A percentile compares a stretch with the other conserved stretches of the same genome.
phyloP scores from a whole-genome alignment of 192 early-diverging fungal genomes.

The Coemansia umbellata region DNA sequence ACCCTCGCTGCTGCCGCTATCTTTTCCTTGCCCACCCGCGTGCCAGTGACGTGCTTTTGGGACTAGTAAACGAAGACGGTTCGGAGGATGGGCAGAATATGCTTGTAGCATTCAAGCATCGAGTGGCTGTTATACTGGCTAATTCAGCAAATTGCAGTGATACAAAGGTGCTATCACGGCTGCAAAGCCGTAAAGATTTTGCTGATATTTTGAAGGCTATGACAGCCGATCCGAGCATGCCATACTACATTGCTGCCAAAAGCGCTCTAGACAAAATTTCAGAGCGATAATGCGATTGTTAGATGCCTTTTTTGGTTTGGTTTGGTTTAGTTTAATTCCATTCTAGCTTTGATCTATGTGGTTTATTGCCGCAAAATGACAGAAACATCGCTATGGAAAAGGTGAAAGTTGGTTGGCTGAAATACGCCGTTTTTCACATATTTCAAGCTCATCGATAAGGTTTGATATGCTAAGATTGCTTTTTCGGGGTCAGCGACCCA shows the following conservation, averaged over 20 bases:
- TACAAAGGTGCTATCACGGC: not conserved
- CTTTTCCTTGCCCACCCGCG: slow-evolving; percentile 33
- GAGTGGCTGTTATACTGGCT: slow-evolving; percentile 37
- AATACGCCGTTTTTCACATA: not conserved
- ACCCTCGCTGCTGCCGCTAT: slow-evolving; percentile 38
- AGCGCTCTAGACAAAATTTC: slow-evolving; percentile 11
- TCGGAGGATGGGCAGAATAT: not conserved
- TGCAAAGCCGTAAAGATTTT: slow-evolving; percentile 1
- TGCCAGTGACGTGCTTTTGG: slow-evolving; percentile 20
- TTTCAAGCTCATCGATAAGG: not conserved
- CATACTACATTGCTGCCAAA: slow-evolving; percentile 22
- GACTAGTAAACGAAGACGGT: not conserved
- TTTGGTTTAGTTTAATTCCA: no score
- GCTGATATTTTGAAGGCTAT: slow-evolving; percentile 5
- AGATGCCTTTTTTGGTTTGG: not conserved
- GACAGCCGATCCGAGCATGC: slow-evolving; percentile 12
- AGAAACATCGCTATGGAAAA: not conserved
- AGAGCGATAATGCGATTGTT: no score
- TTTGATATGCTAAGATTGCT: no score
- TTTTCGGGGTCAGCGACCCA: no score
- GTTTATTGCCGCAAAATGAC: not conserved
- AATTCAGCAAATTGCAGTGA: slow-evolving; percentile 35
- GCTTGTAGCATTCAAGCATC: slow-evolving; percentile 18
- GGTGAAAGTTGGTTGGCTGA: not conserved
- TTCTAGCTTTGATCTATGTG: no score